Base-by-base conservation (phyloP, 1,139 yeast species). In the Saccharomyces pastorianus region DNA sequence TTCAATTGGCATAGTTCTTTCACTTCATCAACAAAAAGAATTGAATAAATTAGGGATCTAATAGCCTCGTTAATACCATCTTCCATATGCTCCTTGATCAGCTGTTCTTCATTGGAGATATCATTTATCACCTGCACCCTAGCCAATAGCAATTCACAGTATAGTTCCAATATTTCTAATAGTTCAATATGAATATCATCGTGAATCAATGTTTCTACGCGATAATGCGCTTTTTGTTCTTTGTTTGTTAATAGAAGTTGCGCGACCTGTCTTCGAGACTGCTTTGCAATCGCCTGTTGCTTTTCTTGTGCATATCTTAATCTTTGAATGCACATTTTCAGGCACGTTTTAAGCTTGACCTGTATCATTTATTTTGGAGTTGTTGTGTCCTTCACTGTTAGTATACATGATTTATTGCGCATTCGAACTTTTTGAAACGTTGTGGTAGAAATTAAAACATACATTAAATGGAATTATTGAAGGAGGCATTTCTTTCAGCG, bases 111-210 rank as follows among this genome's bases (percentile, higher is more conserved):
- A 49, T 79, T 75, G 13, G 53, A 53, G 13, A 68, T 61, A 11
- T 52, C 59, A 29, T 55, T 58, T 42, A 86, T 65, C 49, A 87
- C 73, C 11, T 82, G 76, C 26, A 86, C 80, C 54, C 97, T 75
- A 0, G 96, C 96, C 53, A 88, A 77, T 17, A 89, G 70, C 25
- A 91, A 73, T 69, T 91, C 96, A 66, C 96, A 86, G 68, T 89
- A 88, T 27, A 91, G 74, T 69, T 89, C 96, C 51, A 90, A 71
- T 49, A 81, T 80, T 69, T 91, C 97, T 55, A 89, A 75, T 25
- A 91, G 73, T 69, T 91, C 97, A 25, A 88, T 81, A 64, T 85
- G 83, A 49, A 88, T 82, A 66, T 91, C 97, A 62, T 88, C 95
- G 38, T 93, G 79, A 28, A 91, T 88, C 56, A 90, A 81, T 64